Base-by-base conservation (phyloP, 2,329 filamentous ascomycete genomes). In the Exophiala dermatitidis region DNA sequence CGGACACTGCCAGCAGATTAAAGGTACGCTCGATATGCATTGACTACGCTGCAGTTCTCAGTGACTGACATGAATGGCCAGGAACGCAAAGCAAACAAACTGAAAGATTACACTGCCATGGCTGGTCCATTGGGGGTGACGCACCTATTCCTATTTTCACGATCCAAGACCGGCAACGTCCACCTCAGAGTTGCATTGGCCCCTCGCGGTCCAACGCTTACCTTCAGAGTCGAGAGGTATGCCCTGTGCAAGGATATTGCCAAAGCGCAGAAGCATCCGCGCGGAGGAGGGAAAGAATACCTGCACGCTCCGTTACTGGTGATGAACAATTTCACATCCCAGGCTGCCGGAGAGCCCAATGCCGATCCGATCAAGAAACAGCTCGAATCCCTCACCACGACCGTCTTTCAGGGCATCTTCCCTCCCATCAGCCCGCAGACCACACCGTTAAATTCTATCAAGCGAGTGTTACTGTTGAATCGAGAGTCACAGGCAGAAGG, bases 51-150 rank as follows among this genome's bases (percentile, higher is more conserved):
- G 3, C 26, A 10, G 6, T 12, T 28, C 34, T n/a, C n/a, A 31
- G 43, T 8, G 5, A 31, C 44, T 59, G 10, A 58, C 37, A 3
- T 48, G 10, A 32, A 9, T 34, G 12, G 8, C 7, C 52, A 77
- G 74, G 91, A 97, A 75, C 80, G 93, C 60, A 84, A 86, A 71
- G 86, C 83, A 37, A 97, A 98, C 74, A 84, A 85, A 66, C 73
- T 97, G 61, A 83, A 86, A 66, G 93, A 98, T 73, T 98, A 95
- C 71, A 85, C 90, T 33, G 86, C 88, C 58, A 98, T 98, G 93
- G 87, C 88, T 54, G 93, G 93, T 2, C 90, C 93, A 4, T 77
- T 98, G 38, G 91, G 93, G 41, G 90, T 98, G 50, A 88, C 88
- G 9, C 93, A 98, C 71, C 76, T 98, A 50, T 77, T 98, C 65